Evolutionary conservation across 805 yeast genomes (phyloP), one percentile per base, ranked within the genome.

Genomic region (Candida ulmi): DNA sequence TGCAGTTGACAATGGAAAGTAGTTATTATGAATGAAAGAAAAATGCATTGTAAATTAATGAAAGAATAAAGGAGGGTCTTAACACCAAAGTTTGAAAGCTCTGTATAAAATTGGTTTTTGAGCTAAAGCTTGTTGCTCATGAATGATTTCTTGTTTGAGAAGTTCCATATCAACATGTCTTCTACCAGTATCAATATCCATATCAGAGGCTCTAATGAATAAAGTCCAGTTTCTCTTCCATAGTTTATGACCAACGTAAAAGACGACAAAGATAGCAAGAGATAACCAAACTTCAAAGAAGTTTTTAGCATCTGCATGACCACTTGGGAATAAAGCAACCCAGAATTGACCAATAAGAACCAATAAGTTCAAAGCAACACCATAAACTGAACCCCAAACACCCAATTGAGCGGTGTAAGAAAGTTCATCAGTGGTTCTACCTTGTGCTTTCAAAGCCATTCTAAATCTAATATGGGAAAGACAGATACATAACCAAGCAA

Each of bases 341-440:
- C 90, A 86, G 70, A 87, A 84, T 64, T 83, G 90, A 28, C 88
- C 86, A 42, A 76, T 66, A 43, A 88, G 66, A 47, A 86, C 78
- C 45, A 83, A 62, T 30, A 72, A 33, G 59, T 80, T 79, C 50
- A 88, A 62, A 27, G 63, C 43, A 17, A 75, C 58, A 43, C 93
- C 95, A 56, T 72, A 71, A 47, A 58, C 61, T 1, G 95, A 80
- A 39, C 95, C 95, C 46, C 56, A 62, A 24, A 78, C 57, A 52
- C 95, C 95, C 35, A 74, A 66, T 46, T 79, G 84, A n/a, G 95
- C 72, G 33, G 65, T 68, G 65, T 76, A 87, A 0, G 81, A 70
- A 44, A 86, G 66, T 60, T 86, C 93, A 38, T 74, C 78, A 12
- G 80, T 65, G 17, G 65, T 55, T 65, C 91, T 74, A 38, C 88